Percentiles rank a stretch among this genome's conserved stretches.
phyloP scores from a whole-genome alignment of 192 early-diverging fungal species.

The Backusella liffmaniae region DNA sequence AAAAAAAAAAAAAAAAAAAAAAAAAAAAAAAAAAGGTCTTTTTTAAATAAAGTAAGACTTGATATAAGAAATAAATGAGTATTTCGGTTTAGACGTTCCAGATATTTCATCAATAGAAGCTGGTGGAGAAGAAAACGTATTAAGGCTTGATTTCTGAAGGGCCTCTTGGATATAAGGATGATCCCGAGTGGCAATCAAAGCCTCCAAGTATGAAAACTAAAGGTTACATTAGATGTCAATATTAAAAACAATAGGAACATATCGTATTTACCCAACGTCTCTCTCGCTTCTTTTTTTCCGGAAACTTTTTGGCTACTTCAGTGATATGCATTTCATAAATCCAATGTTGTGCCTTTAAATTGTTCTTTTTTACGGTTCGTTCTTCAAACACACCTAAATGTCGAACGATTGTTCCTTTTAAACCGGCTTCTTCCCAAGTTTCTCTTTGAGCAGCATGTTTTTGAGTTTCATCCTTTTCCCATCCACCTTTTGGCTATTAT shows the following conservation, averaged over 20 bases:
- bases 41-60: neutral
- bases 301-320: conserved; percentile 48
- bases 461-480: conserved; percentile 59
- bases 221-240: neutral
- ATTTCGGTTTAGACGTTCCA: neutral
- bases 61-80: neutral
- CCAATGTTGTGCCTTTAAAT: conserved; percentile 36
- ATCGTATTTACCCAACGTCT: conserved; percentile 24
- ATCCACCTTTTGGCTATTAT: conserved; percentile 54
- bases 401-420: conserved; percentile 42
- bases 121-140: neutral
- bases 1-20: too few relatives aligned
- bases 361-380: conserved; percentile 32
- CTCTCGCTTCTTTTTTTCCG: conserved; percentile 45
- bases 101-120: neutral
- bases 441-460: conserved; percentile 52
- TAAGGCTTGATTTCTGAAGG: conserved; percentile 15
- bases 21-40: neutral
- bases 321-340: conserved; percentile 57
- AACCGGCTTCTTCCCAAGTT: conserved; percentile 62
- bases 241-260: neutral
- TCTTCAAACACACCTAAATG: conserved; percentile 48
- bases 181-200: conserved; percentile 7
- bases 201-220: conserved; percentile 28
- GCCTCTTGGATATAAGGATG: conserved; percentile 28